Conservation (phyloP, 495 filamentous ascomycete genomes). For the Aspergillus kassunensis region DNA sequence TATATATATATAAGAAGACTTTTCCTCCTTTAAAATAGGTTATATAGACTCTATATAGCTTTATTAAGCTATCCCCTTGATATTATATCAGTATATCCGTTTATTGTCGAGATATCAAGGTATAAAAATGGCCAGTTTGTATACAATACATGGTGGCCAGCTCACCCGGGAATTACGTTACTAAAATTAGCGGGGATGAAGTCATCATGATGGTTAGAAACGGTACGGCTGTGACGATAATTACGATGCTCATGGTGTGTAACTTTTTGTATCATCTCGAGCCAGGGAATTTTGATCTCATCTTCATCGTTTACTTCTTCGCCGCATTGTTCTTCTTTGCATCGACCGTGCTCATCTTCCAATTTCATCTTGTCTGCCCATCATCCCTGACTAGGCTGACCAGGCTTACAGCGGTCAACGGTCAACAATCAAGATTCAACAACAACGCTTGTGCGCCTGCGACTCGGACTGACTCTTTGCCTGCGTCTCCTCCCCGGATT, state of each 20-base stretch:
- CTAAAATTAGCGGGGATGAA: constrained; percentile 17
- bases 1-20: too few species aligned
- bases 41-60: too few species aligned
- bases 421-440: too few species aligned
- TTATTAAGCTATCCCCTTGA: too few species aligned
- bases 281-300: too few species aligned
- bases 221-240: constrained; percentile 4
- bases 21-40: too few species aligned
- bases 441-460: not conserved
- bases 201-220: constrained; percentile 15
- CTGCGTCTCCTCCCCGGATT: constrained; percentile 14
- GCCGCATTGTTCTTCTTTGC: constrained; percentile 1
- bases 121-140: too few species aligned
- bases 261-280: too few species aligned
- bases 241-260: constrained; percentile 1
- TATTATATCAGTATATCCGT: too few species aligned
- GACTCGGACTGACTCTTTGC: not conserved
- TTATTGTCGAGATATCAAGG: too few species aligned
- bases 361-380: constrained; percentile 1
- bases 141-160: too few species aligned
- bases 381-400: constrained; percentile 4
- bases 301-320: not conserved
- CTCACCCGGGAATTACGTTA: too few species aligned
- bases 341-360: constrained; percentile 3
- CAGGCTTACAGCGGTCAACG: not conserved